Evolutionary conservation across 2,329 filamentous ascomycete species (phyloP).

Genomic region (Phaeoacremonium minimum): DNA sequence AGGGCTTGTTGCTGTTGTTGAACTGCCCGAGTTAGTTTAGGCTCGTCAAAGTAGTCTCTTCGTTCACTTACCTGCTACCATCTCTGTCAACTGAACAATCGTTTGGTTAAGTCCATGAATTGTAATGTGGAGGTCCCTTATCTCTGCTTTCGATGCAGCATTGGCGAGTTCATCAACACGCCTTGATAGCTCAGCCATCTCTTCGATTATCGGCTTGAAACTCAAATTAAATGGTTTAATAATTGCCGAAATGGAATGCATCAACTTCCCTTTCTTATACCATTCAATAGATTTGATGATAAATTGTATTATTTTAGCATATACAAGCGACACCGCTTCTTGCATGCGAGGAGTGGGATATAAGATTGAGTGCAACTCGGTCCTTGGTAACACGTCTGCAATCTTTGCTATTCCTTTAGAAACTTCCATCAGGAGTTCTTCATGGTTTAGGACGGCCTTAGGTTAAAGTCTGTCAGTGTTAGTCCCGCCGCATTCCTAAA

Average conservation of each 20-base stretch:
- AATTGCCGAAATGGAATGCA: constrained; percentile 10
- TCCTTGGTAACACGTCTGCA: constrained; percentile 11
- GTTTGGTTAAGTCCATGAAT: no score
- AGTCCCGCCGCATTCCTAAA: no score
- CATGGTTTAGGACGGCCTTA: constrained; percentile 13
- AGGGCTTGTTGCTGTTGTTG: no score
- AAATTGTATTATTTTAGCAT: constrained; percentile 17
- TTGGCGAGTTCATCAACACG: constrained; percentile 10
- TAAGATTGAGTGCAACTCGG: constrained; percentile 6
- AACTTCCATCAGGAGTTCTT: constrained; percentile 9
- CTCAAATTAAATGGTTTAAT: constrained; percentile 11
- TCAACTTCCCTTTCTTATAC: constrained; percentile 11
- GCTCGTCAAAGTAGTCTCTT: no score
- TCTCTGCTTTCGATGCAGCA: constrained; percentile 11
- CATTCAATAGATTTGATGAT: constrained; percentile 11
- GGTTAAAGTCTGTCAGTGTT: no score
- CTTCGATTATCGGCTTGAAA: constrained; percentile 11
- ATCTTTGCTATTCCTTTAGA: constrained; percentile 12
- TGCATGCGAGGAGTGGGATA: constrained; percentile 13
- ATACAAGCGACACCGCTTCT: constrained; percentile 11
- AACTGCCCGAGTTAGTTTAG: no score
- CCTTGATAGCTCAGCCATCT: constrained; percentile 8
- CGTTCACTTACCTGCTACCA: not conserved
- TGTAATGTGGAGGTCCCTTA: constrained; percentile 10
- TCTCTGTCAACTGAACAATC: constrained; percentile 1